These are phyloP conservation scores for Cinnamomum micranthum DNA, from an alignment of 164 flowering plant species.

Conservation along the genomic window DNA sequence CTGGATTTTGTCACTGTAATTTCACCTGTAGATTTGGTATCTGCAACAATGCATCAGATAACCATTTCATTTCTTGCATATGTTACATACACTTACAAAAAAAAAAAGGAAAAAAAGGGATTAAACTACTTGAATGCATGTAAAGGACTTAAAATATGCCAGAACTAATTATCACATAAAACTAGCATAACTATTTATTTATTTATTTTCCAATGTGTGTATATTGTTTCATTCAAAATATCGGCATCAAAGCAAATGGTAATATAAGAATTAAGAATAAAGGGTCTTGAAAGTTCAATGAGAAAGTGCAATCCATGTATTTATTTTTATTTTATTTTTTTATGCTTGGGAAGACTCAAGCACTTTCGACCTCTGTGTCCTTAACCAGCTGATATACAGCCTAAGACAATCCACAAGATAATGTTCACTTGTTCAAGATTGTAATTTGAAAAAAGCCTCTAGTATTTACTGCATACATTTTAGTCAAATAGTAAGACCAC, in stretches of 20 bases:
- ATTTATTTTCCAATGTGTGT: not conserved
- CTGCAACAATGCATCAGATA: conserved; percentile 22
- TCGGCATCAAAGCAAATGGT: not conserved
- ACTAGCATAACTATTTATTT: not conserved
- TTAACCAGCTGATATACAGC: no score
- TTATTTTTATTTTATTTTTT: no score
- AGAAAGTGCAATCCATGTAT: not conserved
- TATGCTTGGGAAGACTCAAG: no score
- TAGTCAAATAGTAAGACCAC: not conserved
- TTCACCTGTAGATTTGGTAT: conserved; percentile 17
- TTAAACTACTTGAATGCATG: not conserved
- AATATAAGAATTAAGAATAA: not conserved
- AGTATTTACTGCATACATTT: not conserved
- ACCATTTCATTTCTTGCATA: not conserved
- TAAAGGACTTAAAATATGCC: not conserved
- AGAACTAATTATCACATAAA: no score
- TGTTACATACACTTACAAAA: no score
- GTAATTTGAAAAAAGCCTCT: not conserved
- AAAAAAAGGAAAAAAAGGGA: no score
- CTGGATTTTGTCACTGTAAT: conserved; percentile 11
- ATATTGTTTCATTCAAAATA: not conserved
- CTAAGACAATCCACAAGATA: not conserved
- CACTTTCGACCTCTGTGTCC: no score
- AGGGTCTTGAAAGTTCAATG: not conserved
- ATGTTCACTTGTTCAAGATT: not conserved